A percentile compares a stretch with the other conserved stretches of the same genome.
Conservation (phyloP, 1,284 basidiomycete genomes). For the Ustilago nuda region DNA sequence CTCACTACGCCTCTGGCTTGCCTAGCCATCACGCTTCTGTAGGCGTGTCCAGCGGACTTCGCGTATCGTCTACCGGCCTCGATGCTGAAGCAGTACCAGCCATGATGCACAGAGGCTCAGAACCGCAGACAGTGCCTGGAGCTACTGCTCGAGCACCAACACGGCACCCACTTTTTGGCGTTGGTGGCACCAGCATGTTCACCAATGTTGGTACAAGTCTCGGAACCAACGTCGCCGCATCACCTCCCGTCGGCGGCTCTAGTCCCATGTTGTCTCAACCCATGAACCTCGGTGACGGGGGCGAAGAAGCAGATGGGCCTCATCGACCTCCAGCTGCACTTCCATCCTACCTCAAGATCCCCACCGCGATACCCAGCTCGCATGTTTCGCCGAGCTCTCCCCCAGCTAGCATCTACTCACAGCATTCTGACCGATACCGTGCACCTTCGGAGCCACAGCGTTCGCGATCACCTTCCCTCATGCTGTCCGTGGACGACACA, state of each 20-base stretch:
- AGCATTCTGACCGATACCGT: conserved; percentile 31
- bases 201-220: conserved; percentile 43
- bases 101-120: conserved; percentile 23
- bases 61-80: conserved; percentile 28
- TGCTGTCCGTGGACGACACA: conserved; percentile 26
- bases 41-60: conserved; percentile 38
- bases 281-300: conserved; percentile 16
- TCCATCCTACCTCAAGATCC: conserved; percentile 68
- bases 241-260: conserved; percentile 36
- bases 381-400: conserved; percentile 46
- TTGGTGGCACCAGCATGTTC: conserved; percentile 40
- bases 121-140: conserved; percentile 39
- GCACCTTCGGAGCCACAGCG: conserved; percentile 18
- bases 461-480: conserved; percentile 45
- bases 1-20: conserved; percentile 49
- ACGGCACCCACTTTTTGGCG: conserved; percentile 42
- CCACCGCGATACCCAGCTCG: conserved; percentile 64
- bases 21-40: conserved; percentile 44
- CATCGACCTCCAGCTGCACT: conserved; percentile 44
- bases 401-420: conserved; percentile 37
- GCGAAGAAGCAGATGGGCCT: conserved; percentile 17
- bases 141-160: conserved; percentile 26
- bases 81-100: conserved; percentile 12
- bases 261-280: conserved; percentile 48
- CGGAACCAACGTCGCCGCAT: conserved; percentile 38